Base-by-base conservation (phyloP, 768 basidiomycete species). In the Macrolepiota fuliginosa region DNA sequence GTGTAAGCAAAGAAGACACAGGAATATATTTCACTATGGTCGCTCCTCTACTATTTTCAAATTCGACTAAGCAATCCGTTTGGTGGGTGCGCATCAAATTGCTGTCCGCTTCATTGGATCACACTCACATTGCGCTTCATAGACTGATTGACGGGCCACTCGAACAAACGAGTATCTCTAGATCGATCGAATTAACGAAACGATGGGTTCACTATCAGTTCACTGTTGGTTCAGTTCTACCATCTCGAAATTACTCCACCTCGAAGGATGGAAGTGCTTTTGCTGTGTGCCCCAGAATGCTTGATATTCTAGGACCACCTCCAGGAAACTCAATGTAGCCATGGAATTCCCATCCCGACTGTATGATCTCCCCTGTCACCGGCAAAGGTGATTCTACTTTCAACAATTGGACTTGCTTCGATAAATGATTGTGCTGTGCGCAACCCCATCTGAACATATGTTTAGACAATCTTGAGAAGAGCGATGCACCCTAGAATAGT, bases 401-500 rank as follows among this genome's bases (percentile, higher is more conserved):
- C 37, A 39, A 39, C 37, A 39, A 10, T 15, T 15, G 37, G 17
- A n/a, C n/a, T n/a, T 5, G 37, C 15, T 40, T 40, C 17, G 13
- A 17, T 10, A 19, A 45, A 45, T n/a, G 17, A 45, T 45, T 19
- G 42, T 45, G 42, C 4, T 45, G 17, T 9, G 19, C 17, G 19
- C 42, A 45, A 19, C 17, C 7, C 42, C 42, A 45, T 45, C 35
- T 39, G 36, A 39, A 19, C 17, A 54, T 54, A 46, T 27, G 9
- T 10, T 17, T 6, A 4, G 5, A 9, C 29, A n/a, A 11, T 7
- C 39, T 11, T 13, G 36, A 6, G 29, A 29, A 56, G 15, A 39
- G 13, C 19, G 22, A 25, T 40, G 39, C 55, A 56, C 55, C 55
- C 55, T 39, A 13, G 40, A 56, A 56, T 56, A 39, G 15, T 56